phyloP scores from a whole-genome alignment of 805 yeast species.

The Ogataea siamensis region DNA sequence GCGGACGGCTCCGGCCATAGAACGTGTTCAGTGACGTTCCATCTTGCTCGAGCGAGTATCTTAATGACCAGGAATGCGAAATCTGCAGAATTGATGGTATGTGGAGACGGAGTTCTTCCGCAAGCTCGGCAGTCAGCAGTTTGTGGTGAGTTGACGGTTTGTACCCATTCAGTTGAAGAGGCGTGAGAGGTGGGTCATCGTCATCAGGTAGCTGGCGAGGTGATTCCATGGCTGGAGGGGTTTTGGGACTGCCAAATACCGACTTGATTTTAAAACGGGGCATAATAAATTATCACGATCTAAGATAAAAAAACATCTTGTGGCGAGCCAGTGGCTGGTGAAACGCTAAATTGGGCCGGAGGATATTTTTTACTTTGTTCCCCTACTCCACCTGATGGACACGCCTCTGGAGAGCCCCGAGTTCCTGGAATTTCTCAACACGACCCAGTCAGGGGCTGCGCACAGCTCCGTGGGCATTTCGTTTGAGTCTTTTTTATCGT shows the following conservation, averaged over 20 bases:
- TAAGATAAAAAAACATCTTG: neutral
- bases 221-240: conserved; percentile 15
- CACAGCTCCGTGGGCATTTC: conserved; percentile 49
- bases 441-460: conserved; percentile 24
- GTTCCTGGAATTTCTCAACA: conserved; percentile 23
- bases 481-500: conserved; percentile 51
- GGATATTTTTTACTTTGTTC: neutral
- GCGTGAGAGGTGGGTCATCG: conserved; percentile 48
- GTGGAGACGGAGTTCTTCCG: conserved; percentile 68
- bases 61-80: conserved; percentile 69
- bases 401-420: conserved; percentile 13
- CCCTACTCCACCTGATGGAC: conserved; percentile 2
- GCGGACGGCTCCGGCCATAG: conserved; percentile 55
- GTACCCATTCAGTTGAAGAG: conserved; percentile 62
- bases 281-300: conserved; percentile 13
- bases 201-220: conserved; percentile 10
- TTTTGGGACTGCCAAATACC: conserved; percentile 16
- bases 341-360: conserved; percentile 3
- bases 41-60: conserved; percentile 86
- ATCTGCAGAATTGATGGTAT: conserved; percentile 80
- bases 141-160: conserved; percentile 52
- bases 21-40: conserved; percentile 85
- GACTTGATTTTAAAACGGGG: conserved; percentile 20
- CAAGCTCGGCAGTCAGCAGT: conserved; percentile 56
- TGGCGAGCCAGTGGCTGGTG: conserved; percentile 12